Evolutionary conservation across 768 basidiomycete species (phyloP).

Genomic region (Tylopilus balloui): DNA sequence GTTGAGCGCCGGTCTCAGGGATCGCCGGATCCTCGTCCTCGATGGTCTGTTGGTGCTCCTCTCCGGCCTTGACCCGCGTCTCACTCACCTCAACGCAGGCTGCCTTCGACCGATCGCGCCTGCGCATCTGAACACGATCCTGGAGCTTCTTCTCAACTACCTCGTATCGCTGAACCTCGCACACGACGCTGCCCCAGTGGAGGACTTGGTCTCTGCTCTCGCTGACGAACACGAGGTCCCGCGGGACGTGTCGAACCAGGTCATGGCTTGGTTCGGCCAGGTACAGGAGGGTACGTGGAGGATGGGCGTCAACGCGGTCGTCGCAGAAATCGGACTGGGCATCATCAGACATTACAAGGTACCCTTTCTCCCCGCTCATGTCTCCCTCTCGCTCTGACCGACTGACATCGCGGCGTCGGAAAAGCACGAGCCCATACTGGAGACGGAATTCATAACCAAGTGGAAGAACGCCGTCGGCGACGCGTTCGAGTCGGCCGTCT

Average conservation of each 20-base stretch:
- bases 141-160: conserved; percentile 71
- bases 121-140: conserved; percentile 59
- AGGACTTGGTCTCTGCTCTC: conserved; percentile 55
- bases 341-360: conserved; percentile 64
- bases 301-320: conserved; percentile 56
- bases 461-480: conserved; percentile 82
- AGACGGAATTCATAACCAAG: conserved; percentile 50
- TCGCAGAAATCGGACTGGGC: conserved; percentile 74
- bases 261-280: conserved; percentile 81
- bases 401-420: not conserved
- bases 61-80: not conserved
- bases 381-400: not conserved
- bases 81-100: conserved; percentile 37
- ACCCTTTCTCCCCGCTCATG: not conserved
- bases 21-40: conserved; percentile 68
- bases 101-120: conserved; percentile 70
- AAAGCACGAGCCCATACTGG: conserved; percentile 57
- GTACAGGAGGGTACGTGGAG: conserved; percentile 55
- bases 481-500: conserved; percentile 59
- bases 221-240: conserved; percentile 72
- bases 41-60: conserved; percentile 47
- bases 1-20: conserved; percentile 56
- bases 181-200: conserved; percentile 49
- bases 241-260: conserved; percentile 54
- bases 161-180: conserved; percentile 61